A percentile compares a stretch with the other conserved stretches of the same genome.
Evolutionary conservation across 768 basidiomycete genomes (phyloP).

Genomic region (Boletales sp.): DNA sequence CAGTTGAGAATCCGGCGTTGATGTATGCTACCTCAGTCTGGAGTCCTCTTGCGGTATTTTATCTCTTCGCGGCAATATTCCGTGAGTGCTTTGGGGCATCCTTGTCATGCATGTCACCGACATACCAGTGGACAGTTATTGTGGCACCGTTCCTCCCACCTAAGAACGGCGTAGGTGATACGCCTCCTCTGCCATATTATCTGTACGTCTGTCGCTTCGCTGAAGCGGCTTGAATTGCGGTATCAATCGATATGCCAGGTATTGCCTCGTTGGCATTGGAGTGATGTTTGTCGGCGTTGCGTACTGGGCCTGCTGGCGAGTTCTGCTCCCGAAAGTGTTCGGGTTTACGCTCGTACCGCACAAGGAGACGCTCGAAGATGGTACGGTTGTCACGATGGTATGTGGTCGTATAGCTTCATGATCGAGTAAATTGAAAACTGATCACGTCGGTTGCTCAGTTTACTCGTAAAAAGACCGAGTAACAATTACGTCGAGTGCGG

Average conservation of each 20-base stretch:
- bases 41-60: conserved; percentile 54
- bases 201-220: conserved; percentile 26
- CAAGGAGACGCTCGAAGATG: conserved; percentile 50
- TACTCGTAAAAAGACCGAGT: conserved; percentile 1
- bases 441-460: conserved; percentile 5
- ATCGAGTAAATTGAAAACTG: too few relatives aligned
- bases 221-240: too few relatives aligned
- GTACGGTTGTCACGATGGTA: conserved; percentile 53
- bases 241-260: conserved; percentile 27
- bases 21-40: conserved; percentile 36
- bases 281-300: conserved; percentile 43
- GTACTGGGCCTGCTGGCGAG: conserved; percentile 56
- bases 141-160: conserved; percentile 55
- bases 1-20: background rate
- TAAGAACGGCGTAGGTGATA: conserved; percentile 52
- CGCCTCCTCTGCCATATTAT: conserved; percentile 59
- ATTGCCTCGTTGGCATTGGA: conserved; percentile 51
- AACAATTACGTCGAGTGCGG: too few relatives aligned
- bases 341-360: conserved; percentile 44
- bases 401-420: conserved; percentile 8
- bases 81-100: conserved; percentile 31
- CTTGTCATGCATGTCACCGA: conserved; percentile 32
- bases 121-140: conserved; percentile 36
- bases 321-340: conserved; percentile 46
- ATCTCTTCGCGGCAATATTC: conserved; percentile 48